Base-by-base conservation (phyloP, 2,329 filamentous ascomycete species). In the Monosporascus sp. region DNA sequence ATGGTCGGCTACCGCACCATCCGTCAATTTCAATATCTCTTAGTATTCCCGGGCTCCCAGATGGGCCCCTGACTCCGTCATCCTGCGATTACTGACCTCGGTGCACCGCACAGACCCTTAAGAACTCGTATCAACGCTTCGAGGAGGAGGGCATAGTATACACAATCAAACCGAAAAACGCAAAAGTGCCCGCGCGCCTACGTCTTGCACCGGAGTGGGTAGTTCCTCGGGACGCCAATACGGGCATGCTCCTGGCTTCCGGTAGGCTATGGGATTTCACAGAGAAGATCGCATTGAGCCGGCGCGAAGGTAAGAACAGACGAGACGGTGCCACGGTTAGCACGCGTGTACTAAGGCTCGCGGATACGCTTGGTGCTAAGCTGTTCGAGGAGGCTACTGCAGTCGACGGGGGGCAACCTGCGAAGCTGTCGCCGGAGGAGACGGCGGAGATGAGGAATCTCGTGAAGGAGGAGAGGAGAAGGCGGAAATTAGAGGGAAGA, bases 291-390 rank as follows among this genome's bases (percentile, higher is more conserved):
- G 90, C 91, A 7, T 80, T 84, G 49, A 89, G 85, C 45, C 79
- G 94, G 35, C 80, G 93, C 44, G 94, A 97, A 74, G 94, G 94
- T 8, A 99, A 97, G 82, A 97, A 97, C 68, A 78, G 94, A 22
- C 81, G 93, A n/a, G 94, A 99, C 68, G 92, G 92, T 14, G 89
- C 87, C 1, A 96, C 91, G 0, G 92, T 97, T 3, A 88, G 87
- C 61, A 88, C 82, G 14, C 80, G 94, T 20, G 93, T 99, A 11
- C 71, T 97, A 38, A 76, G 78, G 7, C 77, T 97, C 60, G 87
- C 88, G 8, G 91, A 96, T 65, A 70, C 79, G 47, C 78, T 96
- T 9, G 92, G 91, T 0, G 71, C 75, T 50, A 78, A 79, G 55
- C 69, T 97, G 20, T 97, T 89, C 70, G 79, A 78, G 40, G 79